Conservation (phyloP, 345 rosid genomes). For the Eutrema japonicum region DNA sequence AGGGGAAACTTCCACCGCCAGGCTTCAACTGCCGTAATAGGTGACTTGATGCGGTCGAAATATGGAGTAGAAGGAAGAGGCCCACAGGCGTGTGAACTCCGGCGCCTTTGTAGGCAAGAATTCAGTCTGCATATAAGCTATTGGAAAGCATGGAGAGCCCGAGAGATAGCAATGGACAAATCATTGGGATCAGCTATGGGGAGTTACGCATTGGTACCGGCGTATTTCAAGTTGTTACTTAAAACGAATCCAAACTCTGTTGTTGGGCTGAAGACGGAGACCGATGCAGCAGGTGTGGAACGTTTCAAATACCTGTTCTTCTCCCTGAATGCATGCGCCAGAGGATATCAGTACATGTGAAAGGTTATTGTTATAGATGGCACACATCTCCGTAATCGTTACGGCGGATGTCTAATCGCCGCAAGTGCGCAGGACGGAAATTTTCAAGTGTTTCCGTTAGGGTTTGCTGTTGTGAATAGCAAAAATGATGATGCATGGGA, state of each 20-base stretch:
- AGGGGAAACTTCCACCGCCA: no score
- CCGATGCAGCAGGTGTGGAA: accelerated
- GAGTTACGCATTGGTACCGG: background rate
- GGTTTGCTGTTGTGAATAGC: background rate
- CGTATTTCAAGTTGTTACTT: background rate
- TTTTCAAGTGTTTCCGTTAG: background rate
- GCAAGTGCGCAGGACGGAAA: background rate
- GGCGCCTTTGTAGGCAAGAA: no score
- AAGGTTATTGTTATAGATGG: background rate
- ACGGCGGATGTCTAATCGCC: background rate
- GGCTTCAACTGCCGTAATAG: no score
- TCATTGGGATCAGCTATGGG: background rate
- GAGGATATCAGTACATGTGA: background rate
- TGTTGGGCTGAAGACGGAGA: background rate
- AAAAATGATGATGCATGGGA: background rate
- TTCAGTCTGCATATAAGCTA: no score
- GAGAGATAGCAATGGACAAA: background rate
- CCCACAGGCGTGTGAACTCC: no score
- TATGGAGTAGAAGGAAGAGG: no score
- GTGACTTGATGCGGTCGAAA: no score
- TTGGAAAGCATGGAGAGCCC: background rate
- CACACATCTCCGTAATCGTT: background rate
- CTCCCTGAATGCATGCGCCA: background rate
- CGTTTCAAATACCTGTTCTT: background rate
- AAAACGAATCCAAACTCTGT: background rate